A percentile compares a stretch with the other conserved stretches of the same genome.
Evolutionary conservation across 2,329 filamentous ascomycete genomes (phyloP).

Genomic region (Trichoderma endophyticum): DNA sequence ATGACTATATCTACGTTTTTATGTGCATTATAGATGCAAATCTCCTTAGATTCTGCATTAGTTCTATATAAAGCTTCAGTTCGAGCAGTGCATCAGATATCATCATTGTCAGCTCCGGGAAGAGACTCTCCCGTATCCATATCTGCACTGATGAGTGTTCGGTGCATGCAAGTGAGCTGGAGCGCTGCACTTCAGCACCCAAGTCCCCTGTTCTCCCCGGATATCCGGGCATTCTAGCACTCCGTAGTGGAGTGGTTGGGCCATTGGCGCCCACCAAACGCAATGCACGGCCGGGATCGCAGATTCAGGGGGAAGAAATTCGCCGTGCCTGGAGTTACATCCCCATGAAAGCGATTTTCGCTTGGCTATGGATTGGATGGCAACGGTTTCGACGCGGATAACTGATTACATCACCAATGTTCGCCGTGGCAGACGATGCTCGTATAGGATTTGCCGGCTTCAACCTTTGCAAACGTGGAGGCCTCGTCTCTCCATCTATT

Average conservation of each 20-base stretch:
- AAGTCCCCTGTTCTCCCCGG: neutral
- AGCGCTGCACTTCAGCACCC: neutral
- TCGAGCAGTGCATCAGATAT: neutral
- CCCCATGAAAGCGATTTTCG: neutral
- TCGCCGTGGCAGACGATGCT: neutral
- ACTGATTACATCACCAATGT: neutral
- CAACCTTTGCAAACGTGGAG: neutral
- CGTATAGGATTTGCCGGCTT: neutral
- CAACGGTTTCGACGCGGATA: neutral
- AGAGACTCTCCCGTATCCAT: neutral
- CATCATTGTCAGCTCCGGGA: neutral
- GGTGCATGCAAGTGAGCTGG: neutral
- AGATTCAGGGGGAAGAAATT: neutral
- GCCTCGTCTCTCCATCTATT: neutral
- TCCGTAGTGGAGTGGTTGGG: constrained; percentile 5
- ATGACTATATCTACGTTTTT: neutral
- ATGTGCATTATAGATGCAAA: neutral
- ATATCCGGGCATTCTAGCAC: constrained; percentile 4
- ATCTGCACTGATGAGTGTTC: neutral
- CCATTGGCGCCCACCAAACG: neutral
- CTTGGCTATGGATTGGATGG: neutral
- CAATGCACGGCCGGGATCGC: neutral
- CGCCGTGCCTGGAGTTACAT: neutral
- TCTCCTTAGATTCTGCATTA: rapidly evolving
- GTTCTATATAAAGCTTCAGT: neutral